Base-by-base conservation (phyloP, 441 rosid species). In the Biscutella auriculata region DNA sequence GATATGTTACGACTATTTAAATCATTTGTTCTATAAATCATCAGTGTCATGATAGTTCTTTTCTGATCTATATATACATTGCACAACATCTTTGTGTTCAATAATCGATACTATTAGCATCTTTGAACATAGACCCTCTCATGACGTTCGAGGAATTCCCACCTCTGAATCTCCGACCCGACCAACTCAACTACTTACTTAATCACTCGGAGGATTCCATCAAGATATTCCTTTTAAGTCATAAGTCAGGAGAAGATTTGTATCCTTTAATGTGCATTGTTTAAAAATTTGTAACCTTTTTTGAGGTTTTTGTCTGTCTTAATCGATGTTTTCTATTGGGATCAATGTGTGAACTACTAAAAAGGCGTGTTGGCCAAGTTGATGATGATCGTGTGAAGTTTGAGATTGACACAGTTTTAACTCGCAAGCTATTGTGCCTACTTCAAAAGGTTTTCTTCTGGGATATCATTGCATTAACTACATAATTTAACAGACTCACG, bases 311-410 rank as follows among this genome's bases (percentile, higher is more conserved):
- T 44, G 62, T 35, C 2, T 39, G 25, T 37, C 39, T 35, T 2
- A 30, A 9, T 10, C 0, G 5, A 32, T n/a, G 17, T 28, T 37
- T 47, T 17, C 25, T 60, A 9, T 53, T 9, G 98, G 85, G 79
- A 80, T 67, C 82, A 75, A 48, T 92, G 83, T 55, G 42, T 62
- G 66, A 39, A 61, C 13, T 86, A 81, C 69, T 95, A 88, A 80
- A 63, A 70, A 83, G 61, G 62, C 86, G 82, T 8, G 90, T 82
- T 1, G 92, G 75, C 37, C 76, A 75, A 72, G 82, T 92, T 53
- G 88, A 92, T 65, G 98, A 88, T 66, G 95, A 84, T 53, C 73
- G 98, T 15, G 61, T 92, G 27, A 87, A 72, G 66, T 92, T 92
- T 72, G 97, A 92, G 70, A 73, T 84, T 33, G 80, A 84, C 83